Evolutionary conservation across 352 stramenopile species (phyloP), one percentile per base, ranked within the genome.

Genomic region (Phytophthora vignae): DNA sequence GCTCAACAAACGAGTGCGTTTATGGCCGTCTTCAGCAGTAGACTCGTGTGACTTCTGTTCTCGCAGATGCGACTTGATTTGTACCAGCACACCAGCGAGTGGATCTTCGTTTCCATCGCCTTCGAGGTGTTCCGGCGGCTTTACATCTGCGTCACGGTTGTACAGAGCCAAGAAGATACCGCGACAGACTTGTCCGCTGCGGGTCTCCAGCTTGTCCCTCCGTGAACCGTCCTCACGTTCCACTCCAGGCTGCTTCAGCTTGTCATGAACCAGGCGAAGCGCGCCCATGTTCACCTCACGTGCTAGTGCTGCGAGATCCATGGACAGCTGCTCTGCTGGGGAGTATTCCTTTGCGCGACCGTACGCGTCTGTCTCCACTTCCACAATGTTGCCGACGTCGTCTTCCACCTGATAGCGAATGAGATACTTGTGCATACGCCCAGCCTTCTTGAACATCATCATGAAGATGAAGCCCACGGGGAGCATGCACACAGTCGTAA

Each of bases 401-500:
- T 91, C 84, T 54, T 92, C 86, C 0, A 92, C 66, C 33, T 87
- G 79, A 53, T 89, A 91, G 3, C 85, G 84, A 21, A 94, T 79
- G 7, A 92, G 31, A 53, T 89, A 92, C 31, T 80, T 83, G 25
- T 92, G 78, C 55, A 79, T 76, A 7, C 78, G 74, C 2, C 78
- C 86, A 5, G 86, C 83, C 54, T 90, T 91, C 58, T 92, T 92
- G 67, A 91, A 94, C 74, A 94, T 86, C 19, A 88, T 74, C 46
- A 91, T 70, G 54, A 94, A 88, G 25, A 85, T 77, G 44, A 91
- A 79, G 12, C 78, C 81, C 0, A 94, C 75, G 0, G 86, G 86
- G 0, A 92, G 71, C 82, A 92, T 90, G 49, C 78, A 90, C 17
- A 94, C 8, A 3, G 82, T 85, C 21, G 84, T 83, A n/a, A 94